Percentiles rank a stretch among this genome's conserved stretches.
These are phyloP conservation scores for Paecilomyces niveus DNA, from an alignment of 2,329 filamentous ascomycete species.

Conservation along the genomic window DNA sequence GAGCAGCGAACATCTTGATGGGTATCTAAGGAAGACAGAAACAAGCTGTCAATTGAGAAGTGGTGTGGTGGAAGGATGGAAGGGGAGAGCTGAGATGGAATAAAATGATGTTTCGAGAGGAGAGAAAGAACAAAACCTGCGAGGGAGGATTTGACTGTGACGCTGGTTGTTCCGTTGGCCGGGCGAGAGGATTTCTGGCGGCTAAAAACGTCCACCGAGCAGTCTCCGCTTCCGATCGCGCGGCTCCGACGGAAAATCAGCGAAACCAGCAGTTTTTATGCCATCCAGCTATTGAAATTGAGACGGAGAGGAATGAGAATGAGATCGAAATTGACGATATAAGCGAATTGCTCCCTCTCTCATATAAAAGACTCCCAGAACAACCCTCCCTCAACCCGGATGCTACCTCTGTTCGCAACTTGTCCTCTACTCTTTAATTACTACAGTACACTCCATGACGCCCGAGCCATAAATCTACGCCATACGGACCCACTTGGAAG, in stretches of 20 bases:
- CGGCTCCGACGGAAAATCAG: conserved; percentile 8
- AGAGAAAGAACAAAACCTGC: conserved; percentile 13
- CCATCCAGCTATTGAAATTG: too few species aligned
- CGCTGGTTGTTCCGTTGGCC: background rate
- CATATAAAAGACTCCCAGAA: too few species aligned
- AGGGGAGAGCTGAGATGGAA: conserved; percentile 6
- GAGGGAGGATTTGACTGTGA: conserved; percentile 3
- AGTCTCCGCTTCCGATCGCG: conserved; percentile 14
- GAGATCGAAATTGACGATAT: too few species aligned
- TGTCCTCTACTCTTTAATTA: too few species aligned
- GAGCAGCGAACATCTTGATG: conserved; percentile 66
- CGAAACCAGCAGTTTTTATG: background rate
- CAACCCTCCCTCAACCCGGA: too few species aligned
- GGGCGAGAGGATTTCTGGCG: conserved; percentile 4
- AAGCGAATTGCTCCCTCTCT: too few species aligned
- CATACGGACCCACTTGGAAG: too few species aligned
- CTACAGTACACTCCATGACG: too few species aligned
- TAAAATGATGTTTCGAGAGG: conserved; percentile 4
- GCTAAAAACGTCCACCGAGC: conserved; percentile 7
- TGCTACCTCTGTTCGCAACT: too few species aligned
- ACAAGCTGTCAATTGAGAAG: conserved; percentile 1
- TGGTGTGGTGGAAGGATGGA: conserved; percentile 4
- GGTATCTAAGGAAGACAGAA: conserved; percentile 4
- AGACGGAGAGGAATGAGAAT: too few species aligned
- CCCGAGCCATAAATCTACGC: too few species aligned